Evolutionary conservation across 2,329 filamentous ascomycete genomes (phyloP), one percentile per base, ranked within the genome.

Genomic region (Beauveria sp.): DNA sequence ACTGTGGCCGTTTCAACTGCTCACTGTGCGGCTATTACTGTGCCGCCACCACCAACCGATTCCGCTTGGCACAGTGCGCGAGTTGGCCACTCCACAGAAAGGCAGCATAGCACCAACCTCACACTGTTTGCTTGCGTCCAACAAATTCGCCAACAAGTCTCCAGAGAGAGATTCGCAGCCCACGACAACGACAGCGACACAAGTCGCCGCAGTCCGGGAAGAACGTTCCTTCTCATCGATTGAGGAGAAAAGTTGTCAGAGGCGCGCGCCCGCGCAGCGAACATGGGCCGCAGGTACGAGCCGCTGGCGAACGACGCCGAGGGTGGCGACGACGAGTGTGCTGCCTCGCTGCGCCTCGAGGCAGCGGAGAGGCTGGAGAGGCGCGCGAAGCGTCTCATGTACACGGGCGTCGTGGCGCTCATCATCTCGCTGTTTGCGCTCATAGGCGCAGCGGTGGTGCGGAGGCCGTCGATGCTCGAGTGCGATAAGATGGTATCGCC

Each of bases 401-500:
- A 28, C 24, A 30, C 16, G 8, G 50, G 28, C 1, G 41, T 41
- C n/a, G 58, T 14, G 22, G 20, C 28, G 8, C 37, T 59, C 41
- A 28, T 50, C 48, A 10, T 53, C 22, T 53, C 57, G 40, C 58
- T 60, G 28, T 48, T 55, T 34, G 37, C 50, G 34, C 41, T 60
- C 28, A 44, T 60, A 18, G 30, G 58, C 30, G 50, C 46, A 5
- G 43, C 43, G 28, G 41, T 60, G 9, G 58, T 54, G 6, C 30
- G 58, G 20, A 14, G 41, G 20, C 58, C 58, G 20, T 47, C 58
- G 16, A 60, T 60, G 58, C 41, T 60, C 12, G 50, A 60, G 30
- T 60, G 58, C 50, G 58, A 60, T 43, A n/a, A 60, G 58, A 54
- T 47, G 51, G 3, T 60, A 2, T 60, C 58, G 22, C 51, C 58